phyloP scores from a whole-genome alignment of 2,329 filamentous ascomycete species.

The Lojkania enalia region DNA sequence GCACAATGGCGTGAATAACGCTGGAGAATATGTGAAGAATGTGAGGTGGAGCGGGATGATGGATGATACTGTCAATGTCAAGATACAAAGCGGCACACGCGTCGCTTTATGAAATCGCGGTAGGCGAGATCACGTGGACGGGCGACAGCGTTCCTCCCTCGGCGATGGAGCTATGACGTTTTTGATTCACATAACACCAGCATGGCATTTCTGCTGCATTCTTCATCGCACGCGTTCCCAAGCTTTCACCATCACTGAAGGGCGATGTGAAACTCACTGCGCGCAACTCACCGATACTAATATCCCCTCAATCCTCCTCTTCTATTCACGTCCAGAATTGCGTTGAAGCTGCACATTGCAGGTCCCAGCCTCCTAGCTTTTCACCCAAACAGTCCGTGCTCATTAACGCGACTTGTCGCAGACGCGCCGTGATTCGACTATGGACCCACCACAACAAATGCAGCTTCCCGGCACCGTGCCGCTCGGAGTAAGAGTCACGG shows the following conservation, averaged over 20 bases:
- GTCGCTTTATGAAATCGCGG: constrained; percentile 26
- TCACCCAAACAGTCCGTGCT: neutral
- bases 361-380: neutral
- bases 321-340: neutral
- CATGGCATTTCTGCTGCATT: no score
- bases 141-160: constrained; percentile 14
- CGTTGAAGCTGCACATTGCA: constrained; percentile 15
- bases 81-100: constrained; percentile 21
- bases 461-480: neutral
- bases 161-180: constrained; percentile 35
- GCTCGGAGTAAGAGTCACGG: neutral
- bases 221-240: no score
- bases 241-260: constrained; percentile 8
- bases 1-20: constrained; percentile 13
- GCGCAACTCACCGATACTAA: constrained; percentile 21
- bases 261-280: neutral
- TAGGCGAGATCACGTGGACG: constrained; percentile 27
- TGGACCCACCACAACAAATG: constrained; percentile 2
- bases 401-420: neutral
- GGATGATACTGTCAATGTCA: constrained; percentile 32
- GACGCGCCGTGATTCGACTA: neutral
- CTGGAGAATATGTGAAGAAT: constrained; percentile 22
- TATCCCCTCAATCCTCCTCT: constrained; percentile 10
- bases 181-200: no score
- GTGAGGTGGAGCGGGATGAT: constrained; percentile 19